Evolutionary conservation across 495 filamentous ascomycete species (phyloP), one percentile per base, ranked within the genome.

Genomic region (Daldinia caldariorum): DNA sequence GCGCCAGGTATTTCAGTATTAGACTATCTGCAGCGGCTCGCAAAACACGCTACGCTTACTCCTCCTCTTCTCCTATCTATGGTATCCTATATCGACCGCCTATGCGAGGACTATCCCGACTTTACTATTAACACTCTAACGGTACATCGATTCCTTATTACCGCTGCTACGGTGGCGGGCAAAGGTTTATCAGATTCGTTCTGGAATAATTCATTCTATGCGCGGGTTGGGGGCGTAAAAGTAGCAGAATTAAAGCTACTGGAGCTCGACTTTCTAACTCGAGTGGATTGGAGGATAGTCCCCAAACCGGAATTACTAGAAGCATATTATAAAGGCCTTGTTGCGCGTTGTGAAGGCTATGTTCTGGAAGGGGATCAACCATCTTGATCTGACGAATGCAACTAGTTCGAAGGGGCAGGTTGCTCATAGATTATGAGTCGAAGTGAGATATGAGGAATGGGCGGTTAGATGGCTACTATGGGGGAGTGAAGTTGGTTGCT

Each of bases 31-130:
- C 90, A 94, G 73, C 90, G 95, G 61, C 84, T 99, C 16, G 94
- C 95, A 10, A 94, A 93, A 51, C 95, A 99, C 78, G 95, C 95
- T 31, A 97, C 94, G 0, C 86, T 99, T 0, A 91, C 92, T 6
- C 94, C 95, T 6, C 94, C 95, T 6, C 92, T 99, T 59, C 86
- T 99, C n/a, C 86, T 99, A n/a, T 94, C 93, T 67, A 99, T 99
- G 94, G 95, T 99, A 58, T 98, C 94, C 76, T 99, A 99, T 76
- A 97, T 99, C 66, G 96, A 99, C 78, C 89, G 92, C n/a, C 84
- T 99, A 16, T 98, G 94, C 79, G 89, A 92, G 4, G 80, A 95
- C 31, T 98, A 97, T 75, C 90, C 93, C 6, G 91, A 92, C 16
- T 99, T 99, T 80, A 97, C 93, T 38, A 94, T 99, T 54, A 95